Base-by-base conservation (phyloP, 192 early-diverging fungal genomes). In the Coemansia sp. region DNA sequence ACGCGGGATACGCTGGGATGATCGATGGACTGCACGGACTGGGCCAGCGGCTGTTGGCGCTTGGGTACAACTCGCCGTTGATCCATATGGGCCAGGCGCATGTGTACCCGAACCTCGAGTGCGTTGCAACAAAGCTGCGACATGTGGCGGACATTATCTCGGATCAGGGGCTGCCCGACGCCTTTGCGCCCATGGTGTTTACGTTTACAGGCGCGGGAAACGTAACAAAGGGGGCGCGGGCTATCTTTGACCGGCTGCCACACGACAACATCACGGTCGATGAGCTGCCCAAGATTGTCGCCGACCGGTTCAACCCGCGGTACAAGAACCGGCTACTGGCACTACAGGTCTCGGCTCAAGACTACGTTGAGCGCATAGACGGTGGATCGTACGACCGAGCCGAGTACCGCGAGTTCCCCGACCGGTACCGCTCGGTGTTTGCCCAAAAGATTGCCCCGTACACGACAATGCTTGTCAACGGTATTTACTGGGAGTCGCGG, bases 31-130 rank as follows among this genome's bases (percentile, higher is more conserved):
- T 97, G 16, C 95, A 98, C 59, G 94, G 90, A 14, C 83, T 98
- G 58, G 97, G 97, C 4, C 90, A 93, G 65, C 83, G 95, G 12
- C 75, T 98, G 54, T 85, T 98, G 23, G 94, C 92, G 3, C 70
- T 90, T 5, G 97, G 95, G 2, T 94, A 94, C 74, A 93, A 92
- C 69, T 94, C 90, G 51, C 94, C 97, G n/a, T 96, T 98, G 69
- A 82, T 97, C 78, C 82, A 90, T 62, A 82, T 87, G 48, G 85
- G 84, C 29, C 90, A 89, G 86, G 85, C 91, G 10, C 87, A 92
- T 59, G 85, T 82, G 32, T 93, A 93, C 66, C 87, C 83, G 5
- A 77, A 87, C 3, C 71, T 93, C 49, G 83, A 78, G 47, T 80
- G 78, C 45, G 90, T 90, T 22, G 80, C 81, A 53, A 64, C 75